These are phyloP conservation scores for Quercus lobata DNA, from an alignment of 331 rosid genomes.

Conservation along the genomic window DNA sequence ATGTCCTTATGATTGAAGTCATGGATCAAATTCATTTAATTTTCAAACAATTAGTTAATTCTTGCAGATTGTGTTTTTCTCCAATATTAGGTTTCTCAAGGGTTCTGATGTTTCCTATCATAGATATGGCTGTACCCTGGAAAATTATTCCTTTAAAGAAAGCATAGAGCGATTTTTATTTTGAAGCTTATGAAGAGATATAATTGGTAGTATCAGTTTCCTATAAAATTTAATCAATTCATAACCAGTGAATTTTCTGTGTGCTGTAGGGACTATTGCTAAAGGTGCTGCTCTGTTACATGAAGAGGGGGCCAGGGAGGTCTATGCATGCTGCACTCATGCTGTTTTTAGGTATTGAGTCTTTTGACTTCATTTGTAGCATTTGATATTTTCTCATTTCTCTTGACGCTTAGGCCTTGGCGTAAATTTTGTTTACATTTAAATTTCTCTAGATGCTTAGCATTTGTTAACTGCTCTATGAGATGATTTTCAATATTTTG, in stretches of 20 bases:
- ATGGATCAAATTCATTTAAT: neutral
- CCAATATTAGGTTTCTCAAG: neutral
- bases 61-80: neutral
- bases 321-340: slow-evolving; percentile 87
- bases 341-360: slow-evolving; percentile 76
- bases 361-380: neutral
- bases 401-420: neutral
- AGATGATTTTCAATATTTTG: neutral
- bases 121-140: neutral
- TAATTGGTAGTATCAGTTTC: neutral
- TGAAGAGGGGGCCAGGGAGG: slow-evolving; percentile 65
- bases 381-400: neutral
- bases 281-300: slow-evolving; percentile 65
- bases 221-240: neutral
- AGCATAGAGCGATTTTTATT: neutral
- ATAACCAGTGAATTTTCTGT: neutral
- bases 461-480: neutral
- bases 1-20: neutral
- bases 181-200: neutral
- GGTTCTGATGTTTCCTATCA: neutral
- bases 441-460: neutral
- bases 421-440: neutral
- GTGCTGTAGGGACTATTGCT: slow-evolving; percentile 61
- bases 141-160: neutral
- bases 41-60: neutral